Base-by-base conservation (phyloP, 2,329 filamentous ascomycete species). In the Penicillium glabrum region DNA sequence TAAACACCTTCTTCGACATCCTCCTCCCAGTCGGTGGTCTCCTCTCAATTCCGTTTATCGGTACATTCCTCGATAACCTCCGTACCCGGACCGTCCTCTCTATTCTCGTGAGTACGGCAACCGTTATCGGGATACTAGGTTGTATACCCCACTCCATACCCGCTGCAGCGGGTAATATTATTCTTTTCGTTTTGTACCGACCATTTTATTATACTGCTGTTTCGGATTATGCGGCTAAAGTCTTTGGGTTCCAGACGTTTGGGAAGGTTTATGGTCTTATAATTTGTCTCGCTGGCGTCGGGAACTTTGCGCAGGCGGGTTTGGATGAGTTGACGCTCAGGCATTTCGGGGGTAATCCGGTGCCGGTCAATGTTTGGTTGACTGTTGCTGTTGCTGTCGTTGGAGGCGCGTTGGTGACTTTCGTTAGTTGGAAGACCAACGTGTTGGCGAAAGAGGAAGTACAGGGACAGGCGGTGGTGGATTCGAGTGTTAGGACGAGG, bases 231-330 rank as follows among this genome's bases (percentile, higher is more conserved):
- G 85, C 86, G 21, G 91, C 91, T 59, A 96, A 96, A 76, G 91
- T 96, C 35, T 96, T 96, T 71, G 92, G 92, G 16, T 96, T 96
- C 76, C 83, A 87, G 59, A 96, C 91, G 0, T 96, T 96, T 65
- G 93, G 92, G 46, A 96, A 90, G 56, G 91, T 97, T n/a, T 96
- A 96, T 74, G 92, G 92, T 11, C 82, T 93, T 21, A 89, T 96
- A 63, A 96, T 96, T 65, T 96, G 90, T 74, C 77, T 95, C 1
- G 88, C 91, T 0, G 92, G 93, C 0, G 72, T 96, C 0, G 82
- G 92, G 68, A 96, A 96, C 74, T 93, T 97, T 68, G 85, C 85
- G 1, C 91, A 96, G 77, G 88, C 88, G 5, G 91, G 84, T 0
- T 80, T 96, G 33, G 92, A 96, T 72, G 85, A 87, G 24, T 72